Percentiles rank a stretch among this genome's conserved stretches.
Conservation (phyloP, 1,139 yeast species). For the Blastobotrys apis region DNA sequence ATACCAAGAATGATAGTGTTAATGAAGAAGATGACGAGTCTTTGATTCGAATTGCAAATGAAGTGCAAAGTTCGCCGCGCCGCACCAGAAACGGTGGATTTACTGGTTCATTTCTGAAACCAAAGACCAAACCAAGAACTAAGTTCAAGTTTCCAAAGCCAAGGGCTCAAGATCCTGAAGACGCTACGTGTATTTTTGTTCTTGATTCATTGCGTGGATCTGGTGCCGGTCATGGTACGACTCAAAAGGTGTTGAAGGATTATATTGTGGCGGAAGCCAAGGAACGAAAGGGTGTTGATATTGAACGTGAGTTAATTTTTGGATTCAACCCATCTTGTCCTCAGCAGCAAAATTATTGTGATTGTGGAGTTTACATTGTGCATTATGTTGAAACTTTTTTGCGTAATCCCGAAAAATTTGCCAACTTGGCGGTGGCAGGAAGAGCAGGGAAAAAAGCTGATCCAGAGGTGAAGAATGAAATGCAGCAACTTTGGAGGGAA, state of each 20-base stretch:
- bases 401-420: slow-evolving; percentile 46
- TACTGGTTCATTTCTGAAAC: not conserved
- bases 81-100: slow-evolving; percentile 1
- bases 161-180: slow-evolving; percentile 8
- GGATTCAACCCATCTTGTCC: slow-evolving; percentile 61
- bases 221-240: slow-evolving; percentile 39
- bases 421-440: slow-evolving; percentile 45
- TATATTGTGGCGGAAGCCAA: slow-evolving; percentile 69
- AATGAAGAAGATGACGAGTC: slow-evolving; percentile 2
- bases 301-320: slow-evolving; percentile 44
- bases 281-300: slow-evolving; percentile 51
- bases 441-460: not conserved
- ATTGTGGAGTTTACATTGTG: slow-evolving; percentile 92
- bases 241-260: slow-evolving; percentile 44
- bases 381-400: slow-evolving; percentile 70
- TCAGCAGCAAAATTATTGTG: slow-evolving; percentile 81
- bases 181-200: slow-evolving; percentile 53
- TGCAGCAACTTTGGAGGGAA: slow-evolving; percentile 22
- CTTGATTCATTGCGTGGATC: slow-evolving; percentile 69
- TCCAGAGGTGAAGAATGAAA: slow-evolving; percentile 13
- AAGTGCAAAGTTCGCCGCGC: not conserved
- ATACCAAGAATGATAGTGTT: not conserved
- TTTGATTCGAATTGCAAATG: not conserved
- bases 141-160: no score
- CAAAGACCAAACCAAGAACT: not conserved